Evolutionary conservation across 768 basidiomycete genomes (phyloP), one percentile per base, ranked within the genome.

Genomic region (Trametes villosa): DNA sequence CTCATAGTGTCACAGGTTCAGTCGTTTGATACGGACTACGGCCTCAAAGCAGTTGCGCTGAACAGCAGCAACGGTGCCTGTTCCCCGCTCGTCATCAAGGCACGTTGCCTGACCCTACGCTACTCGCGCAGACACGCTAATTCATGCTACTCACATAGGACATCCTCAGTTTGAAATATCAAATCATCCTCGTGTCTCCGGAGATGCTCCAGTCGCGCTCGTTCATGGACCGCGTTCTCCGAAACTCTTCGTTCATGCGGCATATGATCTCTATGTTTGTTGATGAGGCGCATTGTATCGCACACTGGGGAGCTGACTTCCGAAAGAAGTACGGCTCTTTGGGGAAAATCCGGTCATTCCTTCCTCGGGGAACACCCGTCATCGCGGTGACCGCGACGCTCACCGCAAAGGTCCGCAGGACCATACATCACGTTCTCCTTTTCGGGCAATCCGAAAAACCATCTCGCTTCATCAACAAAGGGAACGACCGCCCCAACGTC

Each of bases 261-360:
- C 54, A 60, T 1, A 42, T 72, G 9, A 44, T 73, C 8, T 68
- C 68, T 1, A 42, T 75, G 13, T 47, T 74, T 15, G 40, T 75
- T 22, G 73, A 75, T 40, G 71, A 75, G 38, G 72, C 68, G 0
- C 73, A 74, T 47, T 68, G 66, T 42, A 62, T 75, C n/a, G 70
- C 68, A 0, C 72, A 73, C 31, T 75, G 73, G 74, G 70, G 74
- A 17, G 65, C 64, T 2, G 53, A 60, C 20, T 74, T 74, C 45
- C 66, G 67, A 36, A 71, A 72, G 49, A 66, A 67, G 44, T 74
- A 71, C 27, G 66, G 54, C 0, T 47, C 57, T 2, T 50, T 74
- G 6, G 72, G 69, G 0, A 62, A 63, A 4, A 41, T 71, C 2
- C 64, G 69, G 0, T 65, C 67, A 11, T 68, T 71, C 42, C 67